A percentile compares a stretch with the other conserved stretches of the same genome.
These are phyloP conservation scores for Rhododendron griersonianum DNA, from an alignment of 148 eudicot species.

Conservation along the genomic window DNA sequence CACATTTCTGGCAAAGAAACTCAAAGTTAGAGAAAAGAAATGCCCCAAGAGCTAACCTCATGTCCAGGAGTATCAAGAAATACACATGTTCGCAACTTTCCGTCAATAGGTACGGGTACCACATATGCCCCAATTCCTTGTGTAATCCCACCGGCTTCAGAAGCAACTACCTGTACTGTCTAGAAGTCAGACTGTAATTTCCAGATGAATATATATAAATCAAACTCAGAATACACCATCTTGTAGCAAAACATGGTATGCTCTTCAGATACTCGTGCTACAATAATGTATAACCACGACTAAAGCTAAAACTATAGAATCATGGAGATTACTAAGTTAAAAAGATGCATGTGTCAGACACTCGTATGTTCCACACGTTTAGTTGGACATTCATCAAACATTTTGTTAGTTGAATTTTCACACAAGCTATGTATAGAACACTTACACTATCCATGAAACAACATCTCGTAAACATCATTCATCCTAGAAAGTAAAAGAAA, in stretches of 20 bases:
- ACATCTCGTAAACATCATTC: not conserved
- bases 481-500: not conserved
- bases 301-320: not conserved
- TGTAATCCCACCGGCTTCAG: constrained; percentile 98
- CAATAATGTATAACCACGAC: not conserved
- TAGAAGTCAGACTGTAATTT: constrained; percentile 13
- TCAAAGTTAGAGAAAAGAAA: constrained; percentile 5
- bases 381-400: not conserved
- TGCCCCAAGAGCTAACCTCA: constrained; percentile 39
- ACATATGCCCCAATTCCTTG: constrained; percentile 99
- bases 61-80: constrained; percentile 99
- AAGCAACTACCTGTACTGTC: constrained; percentile 78
- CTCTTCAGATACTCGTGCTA: not conserved
- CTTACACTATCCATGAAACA: not conserved
- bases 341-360: not conserved
- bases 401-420: not conserved
- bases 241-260: not conserved
- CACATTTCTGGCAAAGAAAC: constrained; percentile 10
- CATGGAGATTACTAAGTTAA: not conserved
- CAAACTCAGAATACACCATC: not conserved
- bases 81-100: constrained; percentile 66
- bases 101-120: constrained; percentile 82
- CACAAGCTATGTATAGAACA: not conserved
- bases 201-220: constrained; percentile 1
- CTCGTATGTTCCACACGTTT: not conserved